A percentile compares a stretch with the other conserved stretches of the same genome.
These are phyloP conservation scores for Gossypium australe DNA, from an alignment of 345 rosid species.

Conservation along the genomic window DNA sequence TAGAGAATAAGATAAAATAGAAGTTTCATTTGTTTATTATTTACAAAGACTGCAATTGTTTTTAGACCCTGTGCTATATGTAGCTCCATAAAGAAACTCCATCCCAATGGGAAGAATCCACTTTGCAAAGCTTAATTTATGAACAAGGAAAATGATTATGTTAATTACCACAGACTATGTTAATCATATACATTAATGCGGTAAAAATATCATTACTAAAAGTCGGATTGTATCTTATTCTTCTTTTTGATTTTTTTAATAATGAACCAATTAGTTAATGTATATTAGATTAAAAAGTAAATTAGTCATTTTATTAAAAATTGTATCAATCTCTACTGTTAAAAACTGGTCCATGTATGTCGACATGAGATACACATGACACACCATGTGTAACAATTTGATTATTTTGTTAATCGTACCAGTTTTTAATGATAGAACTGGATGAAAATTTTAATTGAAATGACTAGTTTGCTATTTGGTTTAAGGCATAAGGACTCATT, in stretches of 20 bases:
- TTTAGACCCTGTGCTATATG: slow-evolving; percentile 11
- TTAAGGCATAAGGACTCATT: too few species aligned
- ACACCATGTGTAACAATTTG: too few species aligned
- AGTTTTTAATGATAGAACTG: too few species aligned
- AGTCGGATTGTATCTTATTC: accelerated
- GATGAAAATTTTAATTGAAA: too few species aligned
- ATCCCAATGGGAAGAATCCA: background rate
- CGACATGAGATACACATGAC: too few species aligned
- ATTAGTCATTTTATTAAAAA: too few species aligned
- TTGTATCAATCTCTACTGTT: accelerated
- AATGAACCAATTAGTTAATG: too few species aligned
- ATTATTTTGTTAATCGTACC: too few species aligned
- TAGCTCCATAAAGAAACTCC: slow-evolving; percentile 20
- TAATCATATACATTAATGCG: background rate
- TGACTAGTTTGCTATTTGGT: too few species aligned
- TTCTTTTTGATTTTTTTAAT: too few species aligned
- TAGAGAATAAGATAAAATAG: slow-evolving; percentile 49
- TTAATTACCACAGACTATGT: background rate
- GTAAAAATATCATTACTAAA: background rate
- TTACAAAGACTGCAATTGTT: slow-evolving; percentile 20
- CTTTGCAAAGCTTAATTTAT: background rate
- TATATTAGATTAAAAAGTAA: too few species aligned
- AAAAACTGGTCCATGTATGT: too few species aligned
- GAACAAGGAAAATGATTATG: background rate
- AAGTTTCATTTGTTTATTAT: slow-evolving; percentile 49